Base-by-base conservation (phyloP, 805 yeast species). In the Monosporozyma aerobia region DNA sequence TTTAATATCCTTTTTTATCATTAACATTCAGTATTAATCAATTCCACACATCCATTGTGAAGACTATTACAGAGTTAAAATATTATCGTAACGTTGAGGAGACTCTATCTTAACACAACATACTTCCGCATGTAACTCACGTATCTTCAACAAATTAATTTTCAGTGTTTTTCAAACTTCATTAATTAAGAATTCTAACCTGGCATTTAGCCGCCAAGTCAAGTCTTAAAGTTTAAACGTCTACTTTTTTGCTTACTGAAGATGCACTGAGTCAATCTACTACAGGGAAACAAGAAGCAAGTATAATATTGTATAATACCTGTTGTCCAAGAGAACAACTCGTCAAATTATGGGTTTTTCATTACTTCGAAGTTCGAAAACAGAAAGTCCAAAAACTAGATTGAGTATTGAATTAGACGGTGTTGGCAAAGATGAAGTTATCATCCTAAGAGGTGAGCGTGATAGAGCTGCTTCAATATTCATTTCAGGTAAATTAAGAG, bases 391-490 rank as follows among this genome's bases (percentile, higher is more conserved):
- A 4, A 11, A 39, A 39, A 67, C 77, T 5, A 63, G 73, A 16
- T 76, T 78, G 54, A 82, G 77, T 52, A 75, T 78, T 41, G 74
- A 95, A 51, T 68, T 88, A 39, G 76, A 80, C 49, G 80, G 88
- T 27, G 65, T 77, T 2, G 95, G 87, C 44, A 83, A 82, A 22
- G 44, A 50, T 56, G 94, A 89, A 62, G 92, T 90, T 9, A 69
- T 92, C 4, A 78, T 94, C 8, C 68, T 92, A 33, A 85, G 89
- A 59, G 99, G 99, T 1, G 63, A 84, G 0, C 81, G 85, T 5
- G 75, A 77, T 37, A 90, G 84, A 50, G 96, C 97, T 0, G 76
- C 88, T 0, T 82, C 96, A 1, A 87, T 81, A 3, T 70, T 85
- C 6, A 68, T 94, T 29, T 72, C 85, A 1, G 99, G 99, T 3